Base-by-base conservation (phyloP, 2,329 filamentous ascomycete genomes). In the Rachicladosporium sp. region DNA sequence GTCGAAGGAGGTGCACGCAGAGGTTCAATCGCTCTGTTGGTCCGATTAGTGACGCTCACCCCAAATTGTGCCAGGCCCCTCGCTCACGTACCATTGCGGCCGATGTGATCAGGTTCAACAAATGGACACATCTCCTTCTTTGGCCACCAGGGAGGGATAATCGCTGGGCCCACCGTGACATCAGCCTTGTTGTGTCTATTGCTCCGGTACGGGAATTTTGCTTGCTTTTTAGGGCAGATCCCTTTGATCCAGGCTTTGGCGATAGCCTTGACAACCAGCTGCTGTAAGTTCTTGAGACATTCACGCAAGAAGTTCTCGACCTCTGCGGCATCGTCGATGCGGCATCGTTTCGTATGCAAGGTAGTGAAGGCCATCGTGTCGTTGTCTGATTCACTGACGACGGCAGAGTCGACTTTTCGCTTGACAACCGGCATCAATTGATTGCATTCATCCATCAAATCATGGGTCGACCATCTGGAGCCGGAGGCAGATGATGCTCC, bases 211-310 rank as follows among this genome's bases (percentile, higher is more conserved):
- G 82, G 81, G 49, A 82, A 76, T 11, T 74, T 79, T 0, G 78
- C 79, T 57, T 85, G 81, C 58, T 87, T 87, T 60, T 82, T 84
- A 0, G 82, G 82, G 50, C 82, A 80, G 2, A 86, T 74, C 2
- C 75, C 69, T 53, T 84, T 84, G 43, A 87, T 77, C 74, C 81
- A 86, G 8, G 74, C 78, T 56, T 86, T 87, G 29, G 76, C 76
- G 38, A 86, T 77, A 19, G 78, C 63, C 58, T 86, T 86, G 61
- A 78, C 80, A 5, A 77, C 73, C 2, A 75, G 71, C 50, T 87
- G 82, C 50, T 86, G 80, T 48, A 80, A 73, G 42, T 73, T 71
- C 46, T 73, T 74, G 53, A 85, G 76, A 1, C 75, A 64, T 31
- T 70, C 66, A 35, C 72, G 66, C 47, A 82, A 80, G 46, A 79